Base-by-base conservation (phyloP, 495 filamentous ascomycete species). In the Lasiosphaeria miniovina region DNA sequence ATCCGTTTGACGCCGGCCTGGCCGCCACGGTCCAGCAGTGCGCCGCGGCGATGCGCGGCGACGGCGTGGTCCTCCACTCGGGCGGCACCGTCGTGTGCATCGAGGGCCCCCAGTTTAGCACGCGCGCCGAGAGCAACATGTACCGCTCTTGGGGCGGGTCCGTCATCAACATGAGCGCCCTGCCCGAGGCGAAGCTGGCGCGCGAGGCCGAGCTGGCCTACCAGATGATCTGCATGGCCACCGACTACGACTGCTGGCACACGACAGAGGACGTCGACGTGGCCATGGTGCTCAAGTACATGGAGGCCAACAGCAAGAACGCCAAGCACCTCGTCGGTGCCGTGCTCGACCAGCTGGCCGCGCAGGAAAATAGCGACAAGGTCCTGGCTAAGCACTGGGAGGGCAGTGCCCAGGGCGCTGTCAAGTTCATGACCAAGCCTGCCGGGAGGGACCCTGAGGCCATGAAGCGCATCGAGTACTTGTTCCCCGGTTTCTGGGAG, bases 181-280 rank as follows among this genome's bases (percentile, higher is more conserved):
- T 98, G n/a, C 94, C 94, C 32, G 94, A 99, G 78, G 88, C 93
- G 36, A 98, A 98, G 79, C 85, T 99, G 11, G 94, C 94, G 34
- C 83, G 89, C 36, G 94, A 99, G 79, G 95, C 95, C 4, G 95
- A 99, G 78, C 88, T 99, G 63, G 89, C 88, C 14, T 97, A 96
- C 69, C 90, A 93, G 77, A 93, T 97, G 84, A 93, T 99, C 65
- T 97, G 93, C 80, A 99, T 99, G 95, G 87, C 89, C 34, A 99
- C 94, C 31, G 94, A 99, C 76, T 99, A 99, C 68, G 95, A 99
- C 74, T 96, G 93, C 83, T 98, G 94, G 94, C 89, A 90, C 70
- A 76, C 73, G 36, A 79, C 79, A 5, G 86, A 83, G 49, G 88
- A 87, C 46, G 94, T 99, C 38, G 92, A 89, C 60, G 94, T 99